Evolutionary conservation across 495 filamentous ascomycete genomes (phyloP), one percentile per base, ranked within the genome.

Genomic region (Aspergillus bridgeri): DNA sequence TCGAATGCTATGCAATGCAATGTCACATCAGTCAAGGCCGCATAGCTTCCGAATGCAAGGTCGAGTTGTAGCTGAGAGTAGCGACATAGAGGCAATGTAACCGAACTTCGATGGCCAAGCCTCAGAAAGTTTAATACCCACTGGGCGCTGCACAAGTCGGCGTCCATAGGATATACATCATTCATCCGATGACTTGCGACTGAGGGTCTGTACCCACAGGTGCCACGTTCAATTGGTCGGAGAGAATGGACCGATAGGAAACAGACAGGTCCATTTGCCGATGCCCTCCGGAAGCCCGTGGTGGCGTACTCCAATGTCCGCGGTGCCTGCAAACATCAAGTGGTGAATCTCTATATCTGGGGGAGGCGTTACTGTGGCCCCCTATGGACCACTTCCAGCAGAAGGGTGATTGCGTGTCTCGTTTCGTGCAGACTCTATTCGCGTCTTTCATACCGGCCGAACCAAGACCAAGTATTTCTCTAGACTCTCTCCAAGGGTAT

Each of bases 401-500:
- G 9, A 0, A 38, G 0, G 33, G 9, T 17, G 9, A 38, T 38
- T 38, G 33, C 33, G 33, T 15, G 33, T 38, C 33, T 38, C 33
- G 33, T 15, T 15, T 13, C 33, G 33, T 38, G 33, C 33, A 38
- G 13, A 15, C 2, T 38, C 33, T 38, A 38, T 38, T 38, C 33
- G 11, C 17, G 33, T 38, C 17, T 3, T 20, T 48, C 42, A 56
- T 25, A 24, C 25, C 15, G 53, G 25, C 8, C 44, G 59, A 45
- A 72, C 66, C 65, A 75, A 66, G 20, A 55, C 53, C 53, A 69
- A 62, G 42, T 72, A 75, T 48, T 58, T 61, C 48, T 74, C 68
- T 58, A 76, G 54, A 44, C 73, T 73, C 38, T 73, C 58, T 15
- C 73, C 71, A 48, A 76, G 59, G 2, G 69, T 54, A 57, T 76